Percentiles rank a stretch among this genome's conserved stretches.
Evolutionary conservation across 768 basidiomycete species (phyloP).

Genomic region (Tricholoma saponaceum): DNA sequence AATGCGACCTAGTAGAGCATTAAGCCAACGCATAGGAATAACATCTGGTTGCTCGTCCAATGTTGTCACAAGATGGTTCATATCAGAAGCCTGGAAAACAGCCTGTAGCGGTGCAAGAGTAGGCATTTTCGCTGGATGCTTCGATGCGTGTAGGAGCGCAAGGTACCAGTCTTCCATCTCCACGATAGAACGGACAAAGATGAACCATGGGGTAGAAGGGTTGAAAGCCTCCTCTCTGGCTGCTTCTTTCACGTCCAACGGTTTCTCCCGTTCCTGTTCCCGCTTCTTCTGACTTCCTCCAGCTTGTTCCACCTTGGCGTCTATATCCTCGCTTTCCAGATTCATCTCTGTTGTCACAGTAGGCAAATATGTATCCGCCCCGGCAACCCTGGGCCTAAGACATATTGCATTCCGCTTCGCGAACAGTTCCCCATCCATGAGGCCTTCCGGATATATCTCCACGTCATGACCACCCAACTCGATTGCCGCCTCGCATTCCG

Average conservation of each 20-base stretch:
- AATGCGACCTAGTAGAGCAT: conserved; percentile 87
- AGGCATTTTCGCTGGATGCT: conserved; percentile 57
- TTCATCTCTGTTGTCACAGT: conserved; percentile 53
- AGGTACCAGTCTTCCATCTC: conserved; percentile 99
- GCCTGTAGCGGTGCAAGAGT: conserved; percentile 54
- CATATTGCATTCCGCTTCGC: conserved; percentile 88
- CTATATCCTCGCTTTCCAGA: conserved; percentile 28
- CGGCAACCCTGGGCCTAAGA: conserved; percentile 47
- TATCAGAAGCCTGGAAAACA: conserved; percentile 74
- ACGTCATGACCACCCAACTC: conserved; percentile 80
- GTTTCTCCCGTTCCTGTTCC: conserved; percentile 35
- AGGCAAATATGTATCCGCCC: conserved; percentile 34
- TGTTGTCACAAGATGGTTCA: conserved; percentile 77
- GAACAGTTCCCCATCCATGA: conserved; percentile 86
- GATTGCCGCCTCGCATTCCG: conserved; percentile 88
- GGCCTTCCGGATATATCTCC: conserved; percentile 66
- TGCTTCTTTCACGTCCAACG: conserved; percentile 39
- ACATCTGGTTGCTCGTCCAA: conserved; percentile 94
- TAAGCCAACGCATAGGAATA: conserved; percentile 97
- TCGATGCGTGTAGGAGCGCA: conserved; percentile 70
- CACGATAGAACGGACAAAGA: conserved; percentile 82
- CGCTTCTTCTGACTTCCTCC: conserved; percentile 23
- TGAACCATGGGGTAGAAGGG: conserved; percentile 77
- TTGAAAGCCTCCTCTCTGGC: conserved; percentile 50
- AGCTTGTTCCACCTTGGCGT: conserved; percentile 25